Evolutionary conservation across 2,329 filamentous ascomycete genomes (phyloP), one percentile per base, ranked within the genome.

Genomic region (Cyphellophora europaea): DNA sequence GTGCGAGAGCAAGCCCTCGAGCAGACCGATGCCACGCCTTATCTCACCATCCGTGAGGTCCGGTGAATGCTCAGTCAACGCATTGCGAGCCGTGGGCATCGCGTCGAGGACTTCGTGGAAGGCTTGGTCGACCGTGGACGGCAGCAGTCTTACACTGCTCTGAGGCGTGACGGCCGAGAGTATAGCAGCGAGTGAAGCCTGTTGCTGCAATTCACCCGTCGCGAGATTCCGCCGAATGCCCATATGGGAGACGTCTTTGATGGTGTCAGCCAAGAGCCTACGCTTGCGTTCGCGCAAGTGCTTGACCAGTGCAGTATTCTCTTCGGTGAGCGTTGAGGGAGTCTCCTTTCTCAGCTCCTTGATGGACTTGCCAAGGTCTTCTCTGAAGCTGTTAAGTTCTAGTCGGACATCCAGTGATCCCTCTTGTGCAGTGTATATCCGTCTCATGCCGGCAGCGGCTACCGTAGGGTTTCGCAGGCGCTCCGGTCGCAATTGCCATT

Each of bases 231-330:
- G 77, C 49, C 80, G 81, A 49, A 98, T 74, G 3, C 91, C 91
- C 89, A 98, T 96, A 38, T 80, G 74, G 21, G 86, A 77, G 17
- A 95, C 65, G 14, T 79, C 75, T 51, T 84, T 88, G 44, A 98
- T 64, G 0, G 83, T 88, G 48, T 96, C 89, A 1, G 86, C 83
- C 49, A 93, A 91, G 11, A 96, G 71, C 49, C 87, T 88, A 28
- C 86, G 77, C 62, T 98, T 98, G 49, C 85, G 75, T 3, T 77
- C 78, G 65, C 95, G 96, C 47, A 96, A 74, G 55, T 95, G 85
- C 57, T 93, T 88, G 41, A 95, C 76, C 11, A 72, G 58, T 8
- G 79, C 72, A 53, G 88, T 89, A 57, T 91, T 95, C 28, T 94
- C 88, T 16, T 94, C 84, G 0, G 74, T 94, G 30, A 93, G 62